Percentiles rank a stretch among this genome's conserved stretches.
These are phyloP conservation scores for Phoma sp. DNA, from an alignment of 2,329 filamentous ascomycete species.

Conservation along the genomic window DNA sequence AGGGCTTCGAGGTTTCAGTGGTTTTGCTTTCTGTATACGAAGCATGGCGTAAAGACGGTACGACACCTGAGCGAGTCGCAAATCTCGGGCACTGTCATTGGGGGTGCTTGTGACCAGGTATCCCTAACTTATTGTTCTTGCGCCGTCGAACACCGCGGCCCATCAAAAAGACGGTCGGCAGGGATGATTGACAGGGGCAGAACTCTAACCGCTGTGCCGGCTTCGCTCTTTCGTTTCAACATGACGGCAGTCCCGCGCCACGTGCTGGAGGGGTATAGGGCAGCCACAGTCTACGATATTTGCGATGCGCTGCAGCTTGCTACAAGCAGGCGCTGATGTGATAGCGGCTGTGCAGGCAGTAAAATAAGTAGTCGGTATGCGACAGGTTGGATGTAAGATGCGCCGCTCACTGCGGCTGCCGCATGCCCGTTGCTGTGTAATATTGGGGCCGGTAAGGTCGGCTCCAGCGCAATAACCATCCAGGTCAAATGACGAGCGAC, in stretches of 20 bases:
- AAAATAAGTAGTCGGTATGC: not conserved
- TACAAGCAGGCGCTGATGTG: conserved; percentile 15
- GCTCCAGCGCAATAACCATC: conserved; percentile 16
- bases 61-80: conserved; percentile 9
- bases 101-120: conserved; percentile 19
- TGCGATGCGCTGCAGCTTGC: conserved; percentile 20
- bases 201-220: conserved; percentile 35
- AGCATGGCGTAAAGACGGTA: conserved; percentile 11
- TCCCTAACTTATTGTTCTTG: conserved; percentile 21
- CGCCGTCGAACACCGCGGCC: conserved; percentile 27
- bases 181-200: conserved; percentile 28
- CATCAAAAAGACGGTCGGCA: conserved; percentile 13
- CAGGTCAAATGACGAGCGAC: conserved; percentile 23
- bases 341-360: conserved; percentile 19
- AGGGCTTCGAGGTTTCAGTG: not conserved
- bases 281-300: conserved; percentile 23
- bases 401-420: conserved; percentile 4
- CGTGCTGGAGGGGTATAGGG: conserved; percentile 27
- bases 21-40: conserved; percentile 8
- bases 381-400: conserved; percentile 1
- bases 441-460: conserved; percentile 23
- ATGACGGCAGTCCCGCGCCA: conserved; percentile 32
- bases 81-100: conserved; percentile 14
- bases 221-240: conserved; percentile 35
- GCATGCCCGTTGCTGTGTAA: conserved; percentile 15